phyloP scores from a whole-genome alignment of 345 rosid genomes.

The Durio zibethinus region DNA sequence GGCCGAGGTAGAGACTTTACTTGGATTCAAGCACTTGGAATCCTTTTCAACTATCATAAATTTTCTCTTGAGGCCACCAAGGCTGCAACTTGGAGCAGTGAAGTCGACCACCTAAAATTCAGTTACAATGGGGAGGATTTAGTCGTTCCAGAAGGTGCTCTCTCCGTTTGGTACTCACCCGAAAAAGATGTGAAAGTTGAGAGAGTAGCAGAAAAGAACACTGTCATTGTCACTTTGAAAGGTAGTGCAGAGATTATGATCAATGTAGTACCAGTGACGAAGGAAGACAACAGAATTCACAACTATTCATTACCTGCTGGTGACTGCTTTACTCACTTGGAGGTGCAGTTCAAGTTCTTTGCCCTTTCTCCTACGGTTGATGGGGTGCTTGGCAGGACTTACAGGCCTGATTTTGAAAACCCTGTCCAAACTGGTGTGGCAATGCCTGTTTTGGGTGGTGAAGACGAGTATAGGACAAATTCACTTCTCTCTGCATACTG shows the following conservation, averaged over 20 bases:
- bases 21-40: slow-evolving; percentile 57
- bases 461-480: slow-evolving; percentile 48
- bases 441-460: slow-evolving; percentile 56
- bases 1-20: slow-evolving; percentile 48
- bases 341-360: slow-evolving; percentile 57
- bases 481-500: slow-evolving; percentile 47
- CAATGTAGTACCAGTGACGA: slow-evolving; percentile 60
- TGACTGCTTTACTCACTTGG: slow-evolving; percentile 64
- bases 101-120: slow-evolving; percentile 53
- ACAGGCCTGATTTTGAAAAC: slow-evolving; percentile 55
- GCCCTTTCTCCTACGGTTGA: slow-evolving; percentile 53
- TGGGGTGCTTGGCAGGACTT: slow-evolving; percentile 62
- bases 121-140: slow-evolving; percentile 42
- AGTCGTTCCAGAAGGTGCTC: slow-evolving; percentile 41
- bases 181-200: slow-evolving; percentile 50
- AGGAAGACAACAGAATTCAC: slow-evolving; percentile 61
- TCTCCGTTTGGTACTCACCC: slow-evolving; percentile 44
- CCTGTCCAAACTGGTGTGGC: slow-evolving; percentile 59
- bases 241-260: slow-evolving; percentile 47
- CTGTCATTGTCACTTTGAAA: slow-evolving; percentile 36
- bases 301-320: slow-evolving; percentile 50
- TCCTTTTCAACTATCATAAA: slow-evolving; percentile 41
- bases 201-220: slow-evolving; percentile 50
- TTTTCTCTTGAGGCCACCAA: slow-evolving; percentile 57
- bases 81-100: slow-evolving; percentile 50